A percentile compares a stretch with the other conserved stretches of the same genome.
phyloP scores from a whole-genome alignment of 2,329 filamentous ascomycete genomes.

The Phoma sp. region DNA sequence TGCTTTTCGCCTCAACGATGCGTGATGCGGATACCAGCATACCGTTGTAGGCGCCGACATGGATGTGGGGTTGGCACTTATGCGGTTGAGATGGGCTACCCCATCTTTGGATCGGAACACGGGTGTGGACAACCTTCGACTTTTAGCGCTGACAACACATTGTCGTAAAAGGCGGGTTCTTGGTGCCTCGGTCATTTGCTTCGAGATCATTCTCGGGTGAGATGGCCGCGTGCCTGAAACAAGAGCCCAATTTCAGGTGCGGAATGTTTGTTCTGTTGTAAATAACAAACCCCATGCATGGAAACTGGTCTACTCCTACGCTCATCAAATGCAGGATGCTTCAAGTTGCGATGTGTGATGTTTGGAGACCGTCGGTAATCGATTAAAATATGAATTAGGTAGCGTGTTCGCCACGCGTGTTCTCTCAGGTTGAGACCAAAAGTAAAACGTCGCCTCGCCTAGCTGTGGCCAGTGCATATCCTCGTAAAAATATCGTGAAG shows the following conservation, averaged over 20 bases:
- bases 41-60: constrained; percentile 3
- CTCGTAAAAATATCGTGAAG: constrained; percentile 1
- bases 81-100: background rate
- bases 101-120: background rate
- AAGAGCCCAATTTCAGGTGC: no score
- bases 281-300: background rate
- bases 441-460: constrained; percentile 3
- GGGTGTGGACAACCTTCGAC: background rate
- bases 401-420: background rate
- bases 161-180: background rate
- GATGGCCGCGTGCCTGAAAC: no score
- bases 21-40: constrained; percentile 13
- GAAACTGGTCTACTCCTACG: no score
- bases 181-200: background rate
- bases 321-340: no score
- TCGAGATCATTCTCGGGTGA: no score
- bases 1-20: background rate
- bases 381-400: no score
- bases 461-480: constrained; percentile 3
- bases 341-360: background rate
- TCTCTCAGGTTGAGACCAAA: background rate
- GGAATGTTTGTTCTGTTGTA: constrained; percentile 18
- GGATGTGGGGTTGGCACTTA: background rate
- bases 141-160: background rate
- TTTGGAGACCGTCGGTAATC: background rate